Evolutionary conservation across 805 yeast genomes (phyloP).

Genomic region (Danielia oregonensis): DNA sequence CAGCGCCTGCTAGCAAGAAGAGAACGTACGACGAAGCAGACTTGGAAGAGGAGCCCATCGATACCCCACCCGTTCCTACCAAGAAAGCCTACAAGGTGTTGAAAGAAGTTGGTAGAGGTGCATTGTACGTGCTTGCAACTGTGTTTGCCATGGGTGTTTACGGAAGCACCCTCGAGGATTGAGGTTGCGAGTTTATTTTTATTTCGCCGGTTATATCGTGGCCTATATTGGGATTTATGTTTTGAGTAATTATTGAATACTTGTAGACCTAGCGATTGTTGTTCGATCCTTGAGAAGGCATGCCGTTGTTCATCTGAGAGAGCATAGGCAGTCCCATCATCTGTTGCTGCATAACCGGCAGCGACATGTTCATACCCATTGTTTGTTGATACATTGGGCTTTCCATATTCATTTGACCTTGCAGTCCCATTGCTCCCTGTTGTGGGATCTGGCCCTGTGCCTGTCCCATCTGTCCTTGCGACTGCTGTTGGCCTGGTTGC

Average conservation of each 20-base stretch:
- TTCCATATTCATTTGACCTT: constrained; percentile 8
- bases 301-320: constrained; percentile 14
- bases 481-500: constrained; percentile 10
- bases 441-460: constrained; percentile 6
- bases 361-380: constrained; percentile 11
- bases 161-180: constrained; percentile 23
- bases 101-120: constrained; percentile 32
- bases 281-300: too few relatives aligned
- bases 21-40: constrained; percentile 10
- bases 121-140: constrained; percentile 28
- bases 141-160: constrained; percentile 33
- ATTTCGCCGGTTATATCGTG: too few relatives aligned
- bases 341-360: constrained; percentile 18
- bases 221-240: too few relatives aligned
- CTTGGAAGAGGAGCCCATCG: constrained; percentile 6
- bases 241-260: too few relatives aligned
- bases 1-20: background rate
- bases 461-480: constrained; percentile 8
- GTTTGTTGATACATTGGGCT: constrained; percentile 11
- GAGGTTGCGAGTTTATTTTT: background rate
- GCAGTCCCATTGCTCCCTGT: constrained; percentile 1
- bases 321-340: constrained; percentile 20
- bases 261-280: too few relatives aligned
- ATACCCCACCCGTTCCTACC: constrained; percentile 5
- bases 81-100: constrained; percentile 10